Percentiles rank a stretch among this genome's conserved stretches.
phyloP scores from a whole-genome alignment of 2,329 filamentous ascomycete genomes.

The Fusarium sp. region DNA sequence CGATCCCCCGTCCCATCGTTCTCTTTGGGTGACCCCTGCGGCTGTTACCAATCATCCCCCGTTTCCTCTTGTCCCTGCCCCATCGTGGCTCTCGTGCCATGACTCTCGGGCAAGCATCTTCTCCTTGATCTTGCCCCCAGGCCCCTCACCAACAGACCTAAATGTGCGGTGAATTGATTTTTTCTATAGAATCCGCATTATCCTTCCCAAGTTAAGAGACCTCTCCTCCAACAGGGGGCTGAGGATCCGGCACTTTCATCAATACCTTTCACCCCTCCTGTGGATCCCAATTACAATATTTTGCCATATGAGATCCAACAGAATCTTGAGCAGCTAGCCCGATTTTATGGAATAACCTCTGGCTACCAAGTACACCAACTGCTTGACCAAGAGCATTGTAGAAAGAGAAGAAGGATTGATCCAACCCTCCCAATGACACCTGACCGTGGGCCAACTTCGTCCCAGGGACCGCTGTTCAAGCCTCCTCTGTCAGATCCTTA shows the following conservation, averaged over 20 bases:
- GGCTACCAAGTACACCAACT: slow-evolving; percentile 47
- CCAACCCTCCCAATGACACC: slow-evolving; percentile 49
- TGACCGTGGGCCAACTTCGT: slow-evolving; percentile 35
- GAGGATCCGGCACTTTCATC: slow-evolving; percentile 40
- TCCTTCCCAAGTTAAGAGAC: slow-evolving; percentile 46
- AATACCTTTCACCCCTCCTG: slow-evolving; percentile 34
- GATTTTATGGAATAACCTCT: slow-evolving; percentile 49
- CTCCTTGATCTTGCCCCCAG: slow-evolving; percentile 44
- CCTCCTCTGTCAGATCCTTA: slow-evolving; percentile 36
- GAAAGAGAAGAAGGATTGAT: slow-evolving; percentile 50
- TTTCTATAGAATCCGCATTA: slow-evolving; percentile 48
- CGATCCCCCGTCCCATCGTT: slow-evolving; percentile 49
- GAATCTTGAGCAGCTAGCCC: slow-evolving; percentile 45
- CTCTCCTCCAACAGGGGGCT: slow-evolving; percentile 43
- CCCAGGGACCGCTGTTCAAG: slow-evolving; percentile 50
- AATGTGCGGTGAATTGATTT: slow-evolving; percentile 56
- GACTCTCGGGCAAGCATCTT: slow-evolving; percentile 44
- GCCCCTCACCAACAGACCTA: slow-evolving; percentile 40
- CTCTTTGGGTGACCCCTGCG: slow-evolving; percentile 43
- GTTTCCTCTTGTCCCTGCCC: slow-evolving; percentile 40
- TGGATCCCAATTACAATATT: slow-evolving; percentile 40
- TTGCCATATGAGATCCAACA: slow-evolving; percentile 44
- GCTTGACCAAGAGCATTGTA: slow-evolving; percentile 41
- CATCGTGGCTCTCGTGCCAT: slow-evolving; percentile 45
- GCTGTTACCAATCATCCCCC: slow-evolving; percentile 43